phyloP scores from a whole-genome alignment of 345 rosid species.

The Salix viminalis region DNA sequence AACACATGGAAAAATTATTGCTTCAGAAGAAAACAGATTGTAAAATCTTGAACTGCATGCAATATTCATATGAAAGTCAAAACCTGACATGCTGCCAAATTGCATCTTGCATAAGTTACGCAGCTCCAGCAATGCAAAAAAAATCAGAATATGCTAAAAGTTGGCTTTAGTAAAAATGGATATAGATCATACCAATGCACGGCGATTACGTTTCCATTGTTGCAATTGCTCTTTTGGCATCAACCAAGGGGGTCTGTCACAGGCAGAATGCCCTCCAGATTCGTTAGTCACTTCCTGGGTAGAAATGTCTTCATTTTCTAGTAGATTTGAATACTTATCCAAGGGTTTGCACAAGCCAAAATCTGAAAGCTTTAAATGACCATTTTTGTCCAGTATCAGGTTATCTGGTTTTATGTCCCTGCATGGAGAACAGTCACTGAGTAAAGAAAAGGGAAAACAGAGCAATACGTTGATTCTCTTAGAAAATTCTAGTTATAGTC shows the following conservation, averaged over 20 bases:
- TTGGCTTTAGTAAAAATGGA: constrained; percentile 1
- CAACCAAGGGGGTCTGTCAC: constrained; percentile 60
- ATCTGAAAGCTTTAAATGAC: constrained; percentile 98
- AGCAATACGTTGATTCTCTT: neutral
- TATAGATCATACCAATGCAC: constrained; percentile 67
- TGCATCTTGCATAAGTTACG: neutral
- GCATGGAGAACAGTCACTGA: constrained; percentile 27
- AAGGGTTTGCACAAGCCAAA: constrained; percentile 98
- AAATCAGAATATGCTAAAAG: neutral
- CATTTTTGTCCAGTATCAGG: constrained; percentile 85
- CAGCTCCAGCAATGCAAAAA: neutral
- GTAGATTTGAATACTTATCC: constrained; percentile 74
- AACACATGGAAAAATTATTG: constrained; percentile 10
- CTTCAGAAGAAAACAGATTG: constrained; percentile 1
- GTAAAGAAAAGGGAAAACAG: constrained; percentile 9
- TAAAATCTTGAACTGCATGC: neutral
- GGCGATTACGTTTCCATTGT: constrained; percentile 93
- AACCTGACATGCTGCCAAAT: neutral
- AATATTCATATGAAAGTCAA: neutral
- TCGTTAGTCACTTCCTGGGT: constrained; percentile 48
- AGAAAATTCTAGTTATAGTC: neutral
- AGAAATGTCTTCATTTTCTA: constrained; percentile 64
- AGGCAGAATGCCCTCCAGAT: constrained; percentile 35
- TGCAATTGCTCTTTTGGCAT: constrained; percentile 78
- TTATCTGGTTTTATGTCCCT: constrained; percentile 99